These are phyloP conservation scores for Chrysopogon serrulatus DNA, from an alignment of 176 grass and related monocot genomes.

Conservation along the genomic window DNA sequence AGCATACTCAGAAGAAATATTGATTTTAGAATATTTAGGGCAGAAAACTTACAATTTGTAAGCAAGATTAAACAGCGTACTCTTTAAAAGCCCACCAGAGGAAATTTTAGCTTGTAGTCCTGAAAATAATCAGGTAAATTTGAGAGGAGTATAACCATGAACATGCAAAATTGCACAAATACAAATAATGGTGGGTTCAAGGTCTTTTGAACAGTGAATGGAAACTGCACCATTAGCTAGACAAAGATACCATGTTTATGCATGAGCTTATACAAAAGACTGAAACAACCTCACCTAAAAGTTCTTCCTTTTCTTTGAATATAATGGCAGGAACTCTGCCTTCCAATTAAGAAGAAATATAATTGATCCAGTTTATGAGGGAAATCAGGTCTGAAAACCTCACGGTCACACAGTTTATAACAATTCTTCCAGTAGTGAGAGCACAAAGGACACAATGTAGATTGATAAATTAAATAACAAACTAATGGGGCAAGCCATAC, in stretches of 20 bases:
- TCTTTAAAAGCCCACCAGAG: conserved; percentile 74
- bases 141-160: neutral
- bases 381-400: neutral
- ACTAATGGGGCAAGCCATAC: neutral
- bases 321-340: neutral
- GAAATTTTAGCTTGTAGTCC: conserved; percentile 83
- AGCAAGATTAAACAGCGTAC: conserved; percentile 79
- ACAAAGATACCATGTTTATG: neutral
- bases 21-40: neutral
- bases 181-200: neutral
- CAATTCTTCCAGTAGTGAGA: neutral
- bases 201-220: conserved; percentile 3
- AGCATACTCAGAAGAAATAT: neutral
- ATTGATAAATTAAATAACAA: neutral
- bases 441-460: neutral
- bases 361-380: neutral
- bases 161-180: neutral
- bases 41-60: conserved; percentile 77
- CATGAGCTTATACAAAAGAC: conserved; percentile 5
- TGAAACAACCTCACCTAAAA: neutral
- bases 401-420: neutral
- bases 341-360: neutral
- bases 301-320: neutral
- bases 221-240: neutral
- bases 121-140: conserved; percentile 27